Base-by-base conservation (phyloP, 2,329 filamentous ascomycete genomes). In the Fusarium veterinarium region DNA sequence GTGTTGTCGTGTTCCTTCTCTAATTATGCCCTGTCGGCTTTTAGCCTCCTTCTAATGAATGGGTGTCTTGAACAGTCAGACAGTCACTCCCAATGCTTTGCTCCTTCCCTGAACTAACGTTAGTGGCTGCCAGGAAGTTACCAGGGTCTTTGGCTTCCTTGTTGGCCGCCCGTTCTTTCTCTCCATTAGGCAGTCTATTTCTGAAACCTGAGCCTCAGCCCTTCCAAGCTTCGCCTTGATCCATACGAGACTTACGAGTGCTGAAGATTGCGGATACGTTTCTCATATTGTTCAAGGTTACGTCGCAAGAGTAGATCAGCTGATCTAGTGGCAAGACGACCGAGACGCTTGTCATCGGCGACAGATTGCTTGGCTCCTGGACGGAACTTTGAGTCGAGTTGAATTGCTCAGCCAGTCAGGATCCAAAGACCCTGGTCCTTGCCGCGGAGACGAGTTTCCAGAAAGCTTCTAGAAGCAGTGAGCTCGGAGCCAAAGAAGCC, bases 401-500 rank as follows among this genome's bases (percentile, higher is more conserved):
- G 72, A 72, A 74, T 72, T 76, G 67, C 60, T 65, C 51, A 60
- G 46, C 73, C 64, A 66, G 65, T 53, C 52, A 67, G 51, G 58
- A 52, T 58, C 45, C 60, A 53, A 41, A 65, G 45, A 64, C 53
- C 64, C 65, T 40, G 57, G 45, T 56, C 75, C 69, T 64, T 59
- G 63, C 30, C 44, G 28, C 60, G 69, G 73, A 59, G 61, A 46
- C 57, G 66, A 69, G 40, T 57, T 78, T 78, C 76, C 71, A 76
- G 55, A 64, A 64, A 58, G 68, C 77, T 79, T 79, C 77, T 77
- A 79, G 77, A 79, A 78, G 49, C 75, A 76, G 67, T 60, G 58
- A 64, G 62, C 45, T 70, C 52, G 59, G 53, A 67, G 60, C 58
- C 40, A 45, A 53, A 64, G 45, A 61, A 69, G 67, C 57, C 60